Percentiles rank a stretch among this genome's conserved stretches.
Evolutionary conservation across 2,329 filamentous ascomycete species (phyloP).

Genomic region (Aspergillus pseudoglaucus): DNA sequence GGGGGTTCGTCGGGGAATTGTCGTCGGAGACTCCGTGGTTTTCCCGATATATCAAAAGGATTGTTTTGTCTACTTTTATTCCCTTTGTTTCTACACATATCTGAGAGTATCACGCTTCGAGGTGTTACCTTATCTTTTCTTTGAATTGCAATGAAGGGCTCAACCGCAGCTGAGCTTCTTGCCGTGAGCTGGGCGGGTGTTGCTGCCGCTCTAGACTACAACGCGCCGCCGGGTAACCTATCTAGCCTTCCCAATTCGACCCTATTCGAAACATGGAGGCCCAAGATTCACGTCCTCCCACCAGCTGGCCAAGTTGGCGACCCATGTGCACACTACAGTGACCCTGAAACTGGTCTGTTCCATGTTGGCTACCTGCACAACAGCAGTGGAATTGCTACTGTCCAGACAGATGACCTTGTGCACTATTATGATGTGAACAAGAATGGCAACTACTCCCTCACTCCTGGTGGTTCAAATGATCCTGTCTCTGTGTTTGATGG

Average conservation of each 20-base stretch:
- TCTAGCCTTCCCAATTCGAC: slow-evolving; percentile 9
- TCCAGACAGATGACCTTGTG: slow-evolving; percentile 10
- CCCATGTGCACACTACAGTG: slow-evolving; percentile 13
- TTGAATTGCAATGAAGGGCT: too few species aligned
- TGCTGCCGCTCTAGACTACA: slow-evolving; percentile 3
- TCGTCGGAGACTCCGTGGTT: too few species aligned
- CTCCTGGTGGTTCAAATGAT: slow-evolving; percentile 12
- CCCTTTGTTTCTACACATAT: too few species aligned
- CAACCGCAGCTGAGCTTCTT: too few species aligned
- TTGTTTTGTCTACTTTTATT: too few species aligned
- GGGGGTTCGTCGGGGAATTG: too few species aligned
- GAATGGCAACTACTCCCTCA: slow-evolving; percentile 6
- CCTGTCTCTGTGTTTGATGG: slow-evolving; percentile 14
- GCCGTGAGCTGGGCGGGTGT: too few species aligned
- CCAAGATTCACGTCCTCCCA: slow-evolving; percentile 11
- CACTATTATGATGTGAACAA: slow-evolving; percentile 11
- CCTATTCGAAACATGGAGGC: slow-evolving; percentile 14
- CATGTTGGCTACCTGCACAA: slow-evolving; percentile 15
- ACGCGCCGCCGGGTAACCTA: slow-evolving; percentile 10
- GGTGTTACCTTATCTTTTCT: too few species aligned
- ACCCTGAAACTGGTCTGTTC: slow-evolving; percentile 13
- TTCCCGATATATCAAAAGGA: too few species aligned
- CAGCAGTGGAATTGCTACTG: slow-evolving; percentile 9
- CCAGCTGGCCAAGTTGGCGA: slow-evolving; percentile 13
- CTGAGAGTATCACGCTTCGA: too few species aligned